phyloP scores from a whole-genome alignment of 371 early-diverging fungal species.

The Catenaria anguillulae region DNA sequence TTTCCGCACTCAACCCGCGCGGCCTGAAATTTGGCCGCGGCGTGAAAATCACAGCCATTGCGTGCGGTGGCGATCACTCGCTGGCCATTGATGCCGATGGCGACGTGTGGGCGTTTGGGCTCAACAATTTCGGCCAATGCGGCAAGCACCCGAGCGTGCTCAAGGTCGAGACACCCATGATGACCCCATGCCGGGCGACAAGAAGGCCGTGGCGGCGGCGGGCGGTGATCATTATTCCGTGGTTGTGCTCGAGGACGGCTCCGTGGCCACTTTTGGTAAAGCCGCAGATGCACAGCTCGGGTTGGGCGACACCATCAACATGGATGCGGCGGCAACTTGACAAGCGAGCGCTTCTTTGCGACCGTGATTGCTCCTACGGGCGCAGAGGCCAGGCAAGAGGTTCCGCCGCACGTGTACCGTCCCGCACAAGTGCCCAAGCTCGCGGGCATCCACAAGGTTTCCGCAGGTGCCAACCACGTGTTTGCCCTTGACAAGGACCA shows the following conservation, averaged over 20 bases:
- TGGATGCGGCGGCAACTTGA: background rate
- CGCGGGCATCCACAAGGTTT: conserved; percentile 10
- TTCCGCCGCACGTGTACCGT: background rate
- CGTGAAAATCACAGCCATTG: conserved; percentile 14
- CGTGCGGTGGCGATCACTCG: conserved; percentile 74
- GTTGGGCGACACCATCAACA: background rate
- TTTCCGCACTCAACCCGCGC: conserved; percentile 24
- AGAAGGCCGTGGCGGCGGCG: conserved; percentile 32
- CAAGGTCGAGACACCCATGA: conserved; percentile 28
- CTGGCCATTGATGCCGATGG: conserved; percentile 56
- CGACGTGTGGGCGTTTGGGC: conserved; percentile 73
- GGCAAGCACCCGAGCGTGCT: conserved; percentile 34
- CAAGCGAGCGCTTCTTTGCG: background rate
- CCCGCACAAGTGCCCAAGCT: background rate
- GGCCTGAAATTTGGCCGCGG: conserved; percentile 17
- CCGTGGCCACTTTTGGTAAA: conserved; percentile 69
- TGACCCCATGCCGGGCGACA: conserved; percentile 32
- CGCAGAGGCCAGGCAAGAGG: background rate
- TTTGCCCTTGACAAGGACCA: conserved; percentile 55
- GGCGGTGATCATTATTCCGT: conserved; percentile 85
- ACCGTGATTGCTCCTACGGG: background rate
- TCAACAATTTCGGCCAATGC: conserved; percentile 91
- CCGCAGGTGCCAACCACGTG: conserved; percentile 74
- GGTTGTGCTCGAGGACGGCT: conserved; percentile 54
- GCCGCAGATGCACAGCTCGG: conserved; percentile 15